A percentile compares a stretch with the other conserved stretches of the same genome.
phyloP scores from a whole-genome alignment of 495 filamentous ascomycete genomes.

The Tuber aestivum region DNA sequence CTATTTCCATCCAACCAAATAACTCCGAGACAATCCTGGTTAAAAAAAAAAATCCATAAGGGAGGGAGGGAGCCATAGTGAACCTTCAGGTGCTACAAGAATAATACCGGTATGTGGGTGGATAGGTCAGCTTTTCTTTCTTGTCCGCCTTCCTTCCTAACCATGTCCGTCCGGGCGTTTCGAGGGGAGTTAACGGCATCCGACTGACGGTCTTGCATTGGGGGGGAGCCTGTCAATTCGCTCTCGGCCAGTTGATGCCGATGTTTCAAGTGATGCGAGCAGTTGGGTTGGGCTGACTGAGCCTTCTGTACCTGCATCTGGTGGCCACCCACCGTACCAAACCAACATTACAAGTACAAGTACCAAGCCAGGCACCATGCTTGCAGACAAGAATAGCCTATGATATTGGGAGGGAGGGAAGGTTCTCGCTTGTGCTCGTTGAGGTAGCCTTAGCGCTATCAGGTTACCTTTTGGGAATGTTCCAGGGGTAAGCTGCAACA shows the following conservation, averaged over 20 bases:
- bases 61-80: background rate
- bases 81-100: background rate
- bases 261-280: background rate
- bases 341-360: too few species aligned
- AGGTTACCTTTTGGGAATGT: constrained; percentile 10
- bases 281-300: background rate
- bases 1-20: background rate
- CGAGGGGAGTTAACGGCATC: background rate
- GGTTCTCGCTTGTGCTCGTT: background rate
- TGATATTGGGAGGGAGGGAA: background rate
- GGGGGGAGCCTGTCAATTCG: background rate
- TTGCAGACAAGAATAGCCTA: background rate
- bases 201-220: background rate
- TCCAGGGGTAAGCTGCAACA: constrained; percentile 22
- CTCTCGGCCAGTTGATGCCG: background rate
- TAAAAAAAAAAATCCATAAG: background rate
- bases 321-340: background rate
- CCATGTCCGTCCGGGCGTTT: background rate
- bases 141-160: background rate
- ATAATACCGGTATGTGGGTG: background rate
- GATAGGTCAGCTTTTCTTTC: background rate
- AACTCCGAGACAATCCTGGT: background rate
- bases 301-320: background rate
- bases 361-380: background rate
- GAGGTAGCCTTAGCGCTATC: constrained; percentile 14